A percentile compares a stretch with the other conserved stretches of the same genome.
These are phyloP conservation scores for Podospora pseudopauciseta DNA, from an alignment of 495 filamentous ascomycete species.

Conservation along the genomic window DNA sequence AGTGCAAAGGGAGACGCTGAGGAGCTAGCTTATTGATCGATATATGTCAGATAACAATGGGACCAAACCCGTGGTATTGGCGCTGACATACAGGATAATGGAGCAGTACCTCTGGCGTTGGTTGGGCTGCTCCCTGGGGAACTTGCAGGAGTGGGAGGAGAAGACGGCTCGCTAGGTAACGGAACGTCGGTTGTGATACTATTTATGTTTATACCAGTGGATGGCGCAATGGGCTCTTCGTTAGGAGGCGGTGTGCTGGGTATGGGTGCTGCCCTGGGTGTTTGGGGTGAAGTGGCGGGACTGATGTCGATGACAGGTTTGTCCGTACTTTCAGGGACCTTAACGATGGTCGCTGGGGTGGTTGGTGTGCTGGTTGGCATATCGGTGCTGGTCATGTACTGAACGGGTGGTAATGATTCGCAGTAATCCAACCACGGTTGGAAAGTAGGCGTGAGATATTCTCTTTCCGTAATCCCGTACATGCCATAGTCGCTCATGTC, in stretches of 20 bases:
- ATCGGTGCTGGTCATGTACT: too few relatives aligned
- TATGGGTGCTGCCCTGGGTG: neutral
- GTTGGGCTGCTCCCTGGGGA: neutral
- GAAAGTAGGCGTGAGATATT: neutral
- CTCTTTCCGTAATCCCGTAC: neutral
- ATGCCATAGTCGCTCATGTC: neutral
- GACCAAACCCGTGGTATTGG: neutral
- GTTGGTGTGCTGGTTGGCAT: too few relatives aligned
- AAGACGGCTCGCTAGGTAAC: neutral
- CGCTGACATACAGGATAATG: neutral
- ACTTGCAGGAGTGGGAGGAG: neutral
- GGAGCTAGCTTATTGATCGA: neutral
- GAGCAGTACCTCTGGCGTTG: neutral
- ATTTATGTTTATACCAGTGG: neutral
- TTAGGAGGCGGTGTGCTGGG: neutral
- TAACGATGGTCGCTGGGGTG: too few relatives aligned
- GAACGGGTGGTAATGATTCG: neutral
- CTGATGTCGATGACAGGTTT: too few relatives aligned
- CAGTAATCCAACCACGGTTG: neutral
- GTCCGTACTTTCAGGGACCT: too few relatives aligned
- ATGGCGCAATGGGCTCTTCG: neutral
- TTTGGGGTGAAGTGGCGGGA: neutral
- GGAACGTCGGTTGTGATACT: neutral
- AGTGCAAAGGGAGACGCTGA: neutral
- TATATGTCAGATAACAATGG: neutral